Percentiles rank a stretch among this genome's conserved stretches.
Conservation (phyloP, 306 rosid genomes). For the Sechiopsis laciniata region DNA sequence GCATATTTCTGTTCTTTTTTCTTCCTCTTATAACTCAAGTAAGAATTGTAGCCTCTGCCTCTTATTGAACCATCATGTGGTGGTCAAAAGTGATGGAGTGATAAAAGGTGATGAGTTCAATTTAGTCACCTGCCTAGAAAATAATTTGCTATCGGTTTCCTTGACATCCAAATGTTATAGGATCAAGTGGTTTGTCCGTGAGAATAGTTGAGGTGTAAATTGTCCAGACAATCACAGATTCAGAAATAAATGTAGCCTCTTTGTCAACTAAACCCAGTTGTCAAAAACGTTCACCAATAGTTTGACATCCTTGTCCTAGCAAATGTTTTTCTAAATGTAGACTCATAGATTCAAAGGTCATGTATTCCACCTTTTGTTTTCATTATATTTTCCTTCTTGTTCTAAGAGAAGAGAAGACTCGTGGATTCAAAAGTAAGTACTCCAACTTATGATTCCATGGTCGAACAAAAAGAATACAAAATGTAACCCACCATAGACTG, state of each 20-base stretch:
- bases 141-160: too few relatives aligned
- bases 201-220: too few relatives aligned
- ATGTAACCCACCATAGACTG: too few relatives aligned
- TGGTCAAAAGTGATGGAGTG: too few relatives aligned
- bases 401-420: background rate
- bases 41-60: background rate
- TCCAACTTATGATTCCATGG: background rate
- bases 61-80: too few relatives aligned
- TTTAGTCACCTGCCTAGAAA: too few relatives aligned
- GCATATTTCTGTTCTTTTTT: background rate
- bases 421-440: background rate
- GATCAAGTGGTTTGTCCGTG: too few relatives aligned
- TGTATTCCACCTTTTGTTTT: background rate
- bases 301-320: conserved; percentile 5
- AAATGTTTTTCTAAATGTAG: background rate
- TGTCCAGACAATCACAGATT: too few relatives aligned
- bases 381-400: background rate
- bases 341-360: background rate
- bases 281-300: background rate
- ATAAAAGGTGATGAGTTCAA: too few relatives aligned
- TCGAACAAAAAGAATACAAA: too few relatives aligned
- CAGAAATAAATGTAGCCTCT: too few relatives aligned
- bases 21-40: background rate
- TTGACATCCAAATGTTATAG: too few relatives aligned
- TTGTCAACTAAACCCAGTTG: background rate